Conservation (phyloP, 2,329 filamentous ascomycete species). For the Neofusicoccum cordaticola region DNA sequence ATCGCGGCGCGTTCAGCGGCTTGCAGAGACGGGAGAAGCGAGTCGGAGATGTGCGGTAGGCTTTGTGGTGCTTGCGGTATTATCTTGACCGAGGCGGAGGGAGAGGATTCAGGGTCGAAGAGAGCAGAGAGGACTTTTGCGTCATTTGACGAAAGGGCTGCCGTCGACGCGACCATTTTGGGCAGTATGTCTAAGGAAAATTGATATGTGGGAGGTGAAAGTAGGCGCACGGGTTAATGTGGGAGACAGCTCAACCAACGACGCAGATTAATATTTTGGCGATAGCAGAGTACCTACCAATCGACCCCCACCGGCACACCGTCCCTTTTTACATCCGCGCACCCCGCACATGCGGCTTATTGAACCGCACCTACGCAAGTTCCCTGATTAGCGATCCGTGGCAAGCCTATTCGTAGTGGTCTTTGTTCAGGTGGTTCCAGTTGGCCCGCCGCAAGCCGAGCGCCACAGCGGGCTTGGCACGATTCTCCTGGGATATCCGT, state of each 20-base stretch:
- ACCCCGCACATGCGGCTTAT: neutral
- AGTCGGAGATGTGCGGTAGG: constrained; percentile 39
- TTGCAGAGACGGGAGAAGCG: constrained; percentile 40
- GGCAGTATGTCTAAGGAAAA: neutral
- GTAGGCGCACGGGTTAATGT: neutral
- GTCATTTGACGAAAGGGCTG: constrained; percentile 35
- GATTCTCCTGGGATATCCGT: constrained; percentile 4
- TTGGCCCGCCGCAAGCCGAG: constrained; percentile 16
- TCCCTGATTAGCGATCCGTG: neutral
- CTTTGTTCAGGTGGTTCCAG: neutral
- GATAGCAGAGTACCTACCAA: neutral
- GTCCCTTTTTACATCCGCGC: neutral
- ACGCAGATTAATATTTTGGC: neutral
- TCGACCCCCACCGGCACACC: neutral
- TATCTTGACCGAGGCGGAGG: constrained; percentile 54
- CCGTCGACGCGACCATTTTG: constrained; percentile 41
- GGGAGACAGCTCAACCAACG: neutral
- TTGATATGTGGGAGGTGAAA: neutral
- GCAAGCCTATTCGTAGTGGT: neutral
- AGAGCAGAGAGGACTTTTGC: constrained; percentile 36
- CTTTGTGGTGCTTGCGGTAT: constrained; percentile 29
- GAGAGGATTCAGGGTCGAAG: constrained; percentile 43
- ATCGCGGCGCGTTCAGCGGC: constrained; percentile 39
- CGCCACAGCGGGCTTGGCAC: constrained; percentile 3
- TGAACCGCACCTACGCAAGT: neutral